Base-by-base conservation (phyloP, 2,329 filamentous ascomycete genomes). In the Botrytis byssoidea region DNA sequence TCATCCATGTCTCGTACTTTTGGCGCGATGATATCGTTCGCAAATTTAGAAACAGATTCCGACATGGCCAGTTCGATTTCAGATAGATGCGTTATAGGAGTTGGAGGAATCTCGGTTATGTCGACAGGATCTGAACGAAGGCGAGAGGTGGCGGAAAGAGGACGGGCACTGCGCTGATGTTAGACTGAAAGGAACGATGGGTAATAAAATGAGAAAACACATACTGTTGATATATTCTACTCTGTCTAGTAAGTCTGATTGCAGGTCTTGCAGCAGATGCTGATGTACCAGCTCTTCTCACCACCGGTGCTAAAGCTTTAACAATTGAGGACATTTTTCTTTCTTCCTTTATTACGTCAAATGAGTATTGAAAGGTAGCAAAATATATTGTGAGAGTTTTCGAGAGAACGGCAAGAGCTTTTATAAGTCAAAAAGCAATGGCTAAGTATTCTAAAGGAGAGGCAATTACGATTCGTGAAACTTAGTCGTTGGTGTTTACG, bases 1-100 rank as follows among this genome's bases (percentile, higher is more conserved):
- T 99, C 96, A 82, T 99, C 96, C 96, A 99, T 99, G 29, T 97
- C 95, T 74, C 96, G 93, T 18, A 93, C 95, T 83, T 94, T 95
- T 72, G 96, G 96, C 70, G 95, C 89, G 78, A 99, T 92, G 44
- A 94, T 89, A 73, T 98, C 94, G 81, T 89, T 90, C 77, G 96
- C 94, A 80, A 98, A 98, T 83, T 96, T 97, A 79, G 90, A 90
- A 7, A 99, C 95, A 1, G 92, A 88, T 73, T 99, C 95, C 76
- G 91, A 89, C 93, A 99, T 97, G 80, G 96, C 89, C 22, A 88
- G 81, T 85, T 99, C 96, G 74, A 93, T 91, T 84, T 99, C 96
- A 78, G 93, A 97, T 77, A 97, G 87, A 83, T 97, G 94, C 61
- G 92, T 92, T 84, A 99, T 97, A 70, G 96, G 96, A 9, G 95